Evolutionary conservation across 129 eudicot genomes (phyloP).

Genomic region (Flaveria robusta): DNA sequence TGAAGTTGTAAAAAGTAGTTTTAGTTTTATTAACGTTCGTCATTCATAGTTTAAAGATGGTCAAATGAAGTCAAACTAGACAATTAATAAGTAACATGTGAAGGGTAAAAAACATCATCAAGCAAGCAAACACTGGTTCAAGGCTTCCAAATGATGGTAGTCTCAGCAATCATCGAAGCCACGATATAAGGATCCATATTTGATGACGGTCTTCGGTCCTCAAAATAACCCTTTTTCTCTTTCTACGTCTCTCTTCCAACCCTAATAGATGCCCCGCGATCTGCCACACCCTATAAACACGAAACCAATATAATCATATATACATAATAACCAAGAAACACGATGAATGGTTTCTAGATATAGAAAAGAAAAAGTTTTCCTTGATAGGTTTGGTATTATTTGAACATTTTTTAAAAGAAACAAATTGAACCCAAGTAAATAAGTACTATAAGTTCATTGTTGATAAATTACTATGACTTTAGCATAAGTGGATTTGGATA

Average conservation of each 20-base stretch:
- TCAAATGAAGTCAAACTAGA: background rate
- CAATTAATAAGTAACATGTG: background rate
- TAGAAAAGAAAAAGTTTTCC: background rate
- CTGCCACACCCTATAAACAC: conserved; percentile 65
- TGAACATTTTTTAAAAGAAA: no score
- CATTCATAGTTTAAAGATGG: background rate
- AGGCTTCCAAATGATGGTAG: conserved; percentile 72
- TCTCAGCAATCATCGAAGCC: conserved; percentile 91
- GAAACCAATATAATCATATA: background rate
- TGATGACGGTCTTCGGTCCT: conserved; percentile 86
- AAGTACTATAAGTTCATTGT: no score
- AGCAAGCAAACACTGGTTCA: conserved; percentile 2
- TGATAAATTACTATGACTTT: no score
- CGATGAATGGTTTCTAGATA: background rate
- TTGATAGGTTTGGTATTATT: no score
- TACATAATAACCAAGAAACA: background rate
- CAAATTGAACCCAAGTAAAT: no score
- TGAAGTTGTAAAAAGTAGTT: no score
- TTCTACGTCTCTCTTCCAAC: conserved; percentile 85
- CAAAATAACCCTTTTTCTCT: conserved; percentile 74
- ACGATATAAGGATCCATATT: conserved; percentile 89
- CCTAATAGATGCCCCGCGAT: conserved; percentile 80
- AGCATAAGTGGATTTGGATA: no score
- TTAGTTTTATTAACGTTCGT: no score
- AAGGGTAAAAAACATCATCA: background rate